Evolutionary conservation across 441 rosid genomes (phyloP).

Genomic region (Capsella rubella): DNA sequence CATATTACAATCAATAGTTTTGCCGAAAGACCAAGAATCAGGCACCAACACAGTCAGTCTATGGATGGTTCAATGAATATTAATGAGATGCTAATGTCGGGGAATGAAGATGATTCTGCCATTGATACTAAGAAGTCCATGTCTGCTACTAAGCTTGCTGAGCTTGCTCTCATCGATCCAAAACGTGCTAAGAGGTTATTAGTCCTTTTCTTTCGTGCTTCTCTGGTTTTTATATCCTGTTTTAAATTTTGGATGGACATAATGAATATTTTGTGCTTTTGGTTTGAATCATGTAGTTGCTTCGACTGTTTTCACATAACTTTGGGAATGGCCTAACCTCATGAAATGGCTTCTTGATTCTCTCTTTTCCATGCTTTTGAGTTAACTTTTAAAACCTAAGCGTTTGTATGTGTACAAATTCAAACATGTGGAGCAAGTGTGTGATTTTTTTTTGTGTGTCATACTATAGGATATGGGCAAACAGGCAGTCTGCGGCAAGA

Average conservation of each 20-base stretch:
- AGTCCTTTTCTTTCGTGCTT: not conserved
- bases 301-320: not conserved
- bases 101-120: conserved; percentile 65
- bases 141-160: conserved; percentile 97
- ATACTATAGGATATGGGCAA: conserved; percentile 89
- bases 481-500: conserved; percentile 99
- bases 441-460: conserved; percentile 8
- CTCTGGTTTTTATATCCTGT: not conserved
- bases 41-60: conserved; percentile 96
- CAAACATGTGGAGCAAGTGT: not conserved
- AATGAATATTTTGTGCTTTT: conserved; percentile 2
- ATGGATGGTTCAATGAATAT: conserved; percentile 92
- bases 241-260: not conserved
- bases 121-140: conserved; percentile 88
- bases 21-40: conserved; percentile 74
- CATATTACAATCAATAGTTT: conserved; percentile 50
- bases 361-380: not conserved
- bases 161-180: conserved; percentile 96
- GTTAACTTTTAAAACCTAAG: not conserved
- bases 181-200: conserved; percentile 95
- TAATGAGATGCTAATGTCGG: conserved; percentile 84
- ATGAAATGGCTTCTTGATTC: not conserved
- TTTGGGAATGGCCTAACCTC: not conserved
- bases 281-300: not conserved
- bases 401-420: not conserved